Evolutionary conservation across 306 rosid genomes (phyloP).

Genomic region (Parietaria judaica): DNA sequence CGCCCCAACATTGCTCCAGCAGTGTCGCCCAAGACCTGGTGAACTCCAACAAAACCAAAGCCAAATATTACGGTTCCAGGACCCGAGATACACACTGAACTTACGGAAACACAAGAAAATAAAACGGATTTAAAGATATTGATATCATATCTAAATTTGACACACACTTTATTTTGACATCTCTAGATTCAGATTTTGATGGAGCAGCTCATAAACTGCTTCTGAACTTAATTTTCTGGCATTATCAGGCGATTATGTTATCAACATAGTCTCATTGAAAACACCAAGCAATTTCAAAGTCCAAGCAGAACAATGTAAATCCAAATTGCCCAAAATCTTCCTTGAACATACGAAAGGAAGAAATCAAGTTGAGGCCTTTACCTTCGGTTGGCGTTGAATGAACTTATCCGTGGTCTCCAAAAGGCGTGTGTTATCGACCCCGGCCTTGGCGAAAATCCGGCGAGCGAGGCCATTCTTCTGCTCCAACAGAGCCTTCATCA

Average conservation of each 20-base stretch:
- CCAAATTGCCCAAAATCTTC: no score
- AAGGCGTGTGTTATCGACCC: slow-evolving; percentile 80
- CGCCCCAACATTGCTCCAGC: slow-evolving; percentile 89
- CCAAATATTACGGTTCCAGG: slow-evolving; percentile 13
- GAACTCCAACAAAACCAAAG: slow-evolving; percentile 12
- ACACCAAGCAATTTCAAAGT: no score
- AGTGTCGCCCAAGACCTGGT: slow-evolving; percentile 76
- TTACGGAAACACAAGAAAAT: no score
- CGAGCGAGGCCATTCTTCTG: slow-evolving; percentile 98
- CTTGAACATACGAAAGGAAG: background rate
- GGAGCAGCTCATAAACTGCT: no score
- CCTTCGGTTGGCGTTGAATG: slow-evolving; percentile 97
- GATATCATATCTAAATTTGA: no score
- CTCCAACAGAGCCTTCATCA: slow-evolving; percentile 89
- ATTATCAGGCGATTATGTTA: no score
- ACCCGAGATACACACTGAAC: no score
- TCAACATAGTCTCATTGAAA: no score
- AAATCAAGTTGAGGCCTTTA: slow-evolving; percentile 5
- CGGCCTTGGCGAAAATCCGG: slow-evolving; percentile 77
- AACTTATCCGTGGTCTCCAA: slow-evolving; percentile 80
- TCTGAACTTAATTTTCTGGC: no score
- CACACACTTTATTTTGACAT: no score
- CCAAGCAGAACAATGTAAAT: no score
- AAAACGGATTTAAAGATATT: no score
- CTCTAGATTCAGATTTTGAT: background rate